phyloP scores from a whole-genome alignment of 768 basidiomycete genomes.

The Harrya chromipes region DNA sequence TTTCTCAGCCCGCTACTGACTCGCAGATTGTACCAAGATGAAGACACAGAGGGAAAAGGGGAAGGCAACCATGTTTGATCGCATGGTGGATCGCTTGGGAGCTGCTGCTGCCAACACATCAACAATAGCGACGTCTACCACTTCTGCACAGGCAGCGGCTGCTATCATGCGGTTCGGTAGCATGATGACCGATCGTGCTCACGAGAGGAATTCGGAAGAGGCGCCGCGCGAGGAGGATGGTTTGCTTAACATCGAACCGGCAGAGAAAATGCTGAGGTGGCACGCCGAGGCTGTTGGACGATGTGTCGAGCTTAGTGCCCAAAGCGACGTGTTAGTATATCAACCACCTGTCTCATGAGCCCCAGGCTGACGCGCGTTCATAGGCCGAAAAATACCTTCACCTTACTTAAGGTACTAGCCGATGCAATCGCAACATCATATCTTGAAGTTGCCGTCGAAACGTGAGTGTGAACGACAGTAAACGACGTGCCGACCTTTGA shows the following conservation, averaged over 20 bases:
- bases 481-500: background rate
- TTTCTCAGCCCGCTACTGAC: conserved; percentile 4
- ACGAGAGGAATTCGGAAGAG: conserved; percentile 62
- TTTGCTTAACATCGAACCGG: conserved; percentile 63
- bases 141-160: conserved; percentile 82
- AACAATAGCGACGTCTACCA: conserved; percentile 55
- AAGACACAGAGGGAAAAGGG: conserved; percentile 53
- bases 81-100: conserved; percentile 83
- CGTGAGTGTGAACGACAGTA: conserved; percentile 48
- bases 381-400: conserved; percentile 87
- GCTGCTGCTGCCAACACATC: conserved; percentile 68
- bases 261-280: conserved; percentile 94
- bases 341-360: background rate
- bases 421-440: conserved; percentile 83
- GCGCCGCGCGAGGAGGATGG: conserved; percentile 81
- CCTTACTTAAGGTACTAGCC: conserved; percentile 77
- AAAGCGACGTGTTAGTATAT: conserved; percentile 75
- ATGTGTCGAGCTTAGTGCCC: conserved; percentile 83
- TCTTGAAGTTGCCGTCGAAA: conserved; percentile 88
- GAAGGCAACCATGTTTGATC: conserved; percentile 82
- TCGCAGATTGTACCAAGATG: conserved; percentile 36
- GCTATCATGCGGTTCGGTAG: conserved; percentile 89
- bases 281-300: conserved; percentile 96
- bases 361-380: conserved; percentile 3
- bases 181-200: conserved; percentile 51